Evolutionary conservation across 176 grass and related monocot genomes (phyloP).

Genomic region (Triticum turgidum): DNA sequence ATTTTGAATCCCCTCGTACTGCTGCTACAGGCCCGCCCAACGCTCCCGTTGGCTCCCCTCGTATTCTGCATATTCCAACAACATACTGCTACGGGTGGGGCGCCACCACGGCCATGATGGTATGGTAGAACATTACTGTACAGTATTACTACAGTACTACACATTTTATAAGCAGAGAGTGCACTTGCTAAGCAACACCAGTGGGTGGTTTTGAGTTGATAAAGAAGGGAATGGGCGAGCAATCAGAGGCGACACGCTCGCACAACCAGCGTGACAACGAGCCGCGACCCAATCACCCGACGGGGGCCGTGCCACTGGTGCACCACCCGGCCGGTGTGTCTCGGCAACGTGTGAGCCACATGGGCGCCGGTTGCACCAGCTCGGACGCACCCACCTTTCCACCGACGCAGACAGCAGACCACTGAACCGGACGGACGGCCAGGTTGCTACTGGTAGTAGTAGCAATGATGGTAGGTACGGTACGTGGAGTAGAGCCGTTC

Average conservation of each 20-base stretch:
- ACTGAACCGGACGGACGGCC: neutral
- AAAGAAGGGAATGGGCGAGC: neutral
- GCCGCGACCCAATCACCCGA: neutral
- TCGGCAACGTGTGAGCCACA: conserved; percentile 26
- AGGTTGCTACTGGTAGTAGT: no score
- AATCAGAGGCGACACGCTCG: neutral
- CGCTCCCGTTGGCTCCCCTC: no score
- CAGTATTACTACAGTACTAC: no score
- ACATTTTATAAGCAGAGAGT: no score
- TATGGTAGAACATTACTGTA: no score
- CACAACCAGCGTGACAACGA: conserved; percentile 18
- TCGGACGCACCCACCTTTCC: conserved; percentile 11
- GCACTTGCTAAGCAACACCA: no score
- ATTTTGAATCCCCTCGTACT: conserved; percentile 7
- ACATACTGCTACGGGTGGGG: no score
- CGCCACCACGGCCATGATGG: no score
- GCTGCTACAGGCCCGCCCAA: no score
- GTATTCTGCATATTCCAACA: no score
- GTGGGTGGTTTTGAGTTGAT: neutral
- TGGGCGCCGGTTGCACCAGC: conserved; percentile 25
- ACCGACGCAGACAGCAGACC: neutral
- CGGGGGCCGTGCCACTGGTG: neutral
- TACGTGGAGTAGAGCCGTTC: neutral
- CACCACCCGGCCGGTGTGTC: neutral
- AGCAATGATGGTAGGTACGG: neutral